These are phyloP conservation scores for Apiotrichum akiyoshidainum DNA, from an alignment of 1,284 basidiomycete genomes.

Conservation along the genomic window DNA sequence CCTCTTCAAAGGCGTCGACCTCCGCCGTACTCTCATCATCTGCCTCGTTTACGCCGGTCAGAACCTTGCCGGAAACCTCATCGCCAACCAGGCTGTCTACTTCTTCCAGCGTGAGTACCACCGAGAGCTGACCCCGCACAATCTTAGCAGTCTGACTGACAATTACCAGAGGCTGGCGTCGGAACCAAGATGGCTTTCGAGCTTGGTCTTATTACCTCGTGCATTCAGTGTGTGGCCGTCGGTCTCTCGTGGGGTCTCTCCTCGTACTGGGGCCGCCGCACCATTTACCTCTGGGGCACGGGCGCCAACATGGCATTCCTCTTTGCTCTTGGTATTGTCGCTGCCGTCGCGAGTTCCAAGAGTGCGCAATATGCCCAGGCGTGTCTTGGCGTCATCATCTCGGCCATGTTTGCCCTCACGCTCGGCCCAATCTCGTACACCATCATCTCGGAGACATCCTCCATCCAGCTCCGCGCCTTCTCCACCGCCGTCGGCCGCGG, in stretches of 20 bases:
- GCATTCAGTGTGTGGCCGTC: constrained; percentile 36
- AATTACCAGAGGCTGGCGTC: constrained; percentile 35
- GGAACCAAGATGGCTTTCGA: constrained; percentile 34
- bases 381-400: background rate
- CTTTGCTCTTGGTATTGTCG: constrained; percentile 4
- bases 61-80: constrained; percentile 41
- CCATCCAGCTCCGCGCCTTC: constrained; percentile 38
- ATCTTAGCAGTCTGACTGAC: too few relatives aligned
- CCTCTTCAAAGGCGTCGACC: constrained; percentile 50
- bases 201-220: constrained; percentile 31
- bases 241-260: constrained; percentile 42
- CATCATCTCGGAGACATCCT: constrained; percentile 14
- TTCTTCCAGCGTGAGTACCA: constrained; percentile 8
- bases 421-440: constrained; percentile 28
- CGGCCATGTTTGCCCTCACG: constrained; percentile 24
- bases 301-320: constrained; percentile 14
- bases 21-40: constrained; percentile 52
- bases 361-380: constrained; percentile 4
- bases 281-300: constrained; percentile 39
- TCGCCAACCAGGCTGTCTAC: constrained; percentile 31
- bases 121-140: too few relatives aligned
- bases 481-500: constrained; percentile 47
- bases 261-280: constrained; percentile 36
- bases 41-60: constrained; percentile 46
- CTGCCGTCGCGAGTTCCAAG: background rate